These are phyloP conservation scores for Nicotiana rustica DNA, from an alignment of 305 asterid genomes.

Conservation along the genomic window DNA sequence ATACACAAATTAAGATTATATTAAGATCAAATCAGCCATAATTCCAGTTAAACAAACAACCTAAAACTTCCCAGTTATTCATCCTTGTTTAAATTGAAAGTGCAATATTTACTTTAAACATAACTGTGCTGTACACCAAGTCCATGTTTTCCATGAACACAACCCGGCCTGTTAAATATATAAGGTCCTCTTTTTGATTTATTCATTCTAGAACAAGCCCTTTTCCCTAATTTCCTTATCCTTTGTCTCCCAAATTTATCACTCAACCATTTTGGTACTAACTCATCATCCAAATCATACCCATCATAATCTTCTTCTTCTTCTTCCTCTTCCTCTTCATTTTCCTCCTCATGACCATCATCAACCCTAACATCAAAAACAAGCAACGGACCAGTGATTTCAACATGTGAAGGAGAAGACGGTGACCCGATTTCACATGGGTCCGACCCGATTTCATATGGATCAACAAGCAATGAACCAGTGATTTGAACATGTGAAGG, in stretches of 20 bases:
- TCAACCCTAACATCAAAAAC: constrained; percentile 20
- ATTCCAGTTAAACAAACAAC: constrained; percentile 25
- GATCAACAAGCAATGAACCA: neutral
- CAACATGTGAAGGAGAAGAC: constrained; percentile 25
- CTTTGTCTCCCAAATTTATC: constrained; percentile 72
- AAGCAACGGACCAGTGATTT: neutral
- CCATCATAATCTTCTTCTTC: constrained; percentile 46
- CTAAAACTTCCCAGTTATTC: constrained; percentile 31
- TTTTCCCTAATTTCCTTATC: constrained; percentile 76
- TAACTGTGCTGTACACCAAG: constrained; percentile 55
- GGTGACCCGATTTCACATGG: constrained; percentile 38
- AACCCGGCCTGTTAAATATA: constrained; percentile 67
- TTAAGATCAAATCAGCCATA: constrained; percentile 10
- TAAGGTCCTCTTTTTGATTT: constrained; percentile 60
- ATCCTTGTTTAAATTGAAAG: constrained; percentile 14
- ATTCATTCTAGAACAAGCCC: constrained; percentile 49
- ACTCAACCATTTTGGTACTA: constrained; percentile 69
- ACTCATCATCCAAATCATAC: constrained; percentile 61
- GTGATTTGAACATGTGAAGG: constrained; percentile 17
- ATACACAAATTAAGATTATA: neutral
- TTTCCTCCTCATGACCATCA: constrained; percentile 29
- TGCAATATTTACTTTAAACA: constrained; percentile 35
- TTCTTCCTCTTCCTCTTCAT: neutral
- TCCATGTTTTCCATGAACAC: constrained; percentile 65
- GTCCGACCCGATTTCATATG: constrained; percentile 34